Conservation (phyloP, 2,329 filamentous ascomycete genomes). For the Nigrospora osmanthi region DNA sequence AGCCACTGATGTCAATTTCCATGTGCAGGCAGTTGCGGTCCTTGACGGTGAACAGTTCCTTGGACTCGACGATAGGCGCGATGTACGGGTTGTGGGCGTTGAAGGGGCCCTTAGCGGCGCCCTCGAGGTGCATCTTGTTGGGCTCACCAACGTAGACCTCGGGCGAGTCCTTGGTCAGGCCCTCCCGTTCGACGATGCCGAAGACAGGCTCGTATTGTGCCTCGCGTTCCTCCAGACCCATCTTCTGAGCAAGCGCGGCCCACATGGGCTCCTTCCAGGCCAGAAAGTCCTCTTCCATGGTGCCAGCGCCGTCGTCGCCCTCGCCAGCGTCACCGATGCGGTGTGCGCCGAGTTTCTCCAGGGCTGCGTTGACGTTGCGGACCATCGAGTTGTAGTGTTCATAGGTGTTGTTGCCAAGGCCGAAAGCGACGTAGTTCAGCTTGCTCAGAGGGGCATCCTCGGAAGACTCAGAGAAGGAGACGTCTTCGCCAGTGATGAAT, state of each 20-base stretch:
- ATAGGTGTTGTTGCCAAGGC: constrained; percentile 97
- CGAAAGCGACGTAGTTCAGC: constrained; percentile 90
- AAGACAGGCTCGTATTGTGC: constrained; percentile 93
- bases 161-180: constrained; percentile 64
- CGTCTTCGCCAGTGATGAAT: constrained; percentile 78
- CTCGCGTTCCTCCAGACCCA: constrained; percentile 90
- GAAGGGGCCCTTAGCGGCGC: constrained; percentile 76
- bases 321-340: constrained; percentile 85
- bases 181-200: constrained; percentile 67
- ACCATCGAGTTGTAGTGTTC: constrained; percentile 99
- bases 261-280: constrained; percentile 99
- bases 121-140: constrained; percentile 91
- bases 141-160: constrained; percentile 93
- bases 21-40: constrained; percentile 94
- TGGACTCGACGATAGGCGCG: constrained; percentile 85
- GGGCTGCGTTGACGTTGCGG: constrained; percentile 74
- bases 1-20: constrained; percentile 85
- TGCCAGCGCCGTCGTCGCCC: constrained; percentile 94
- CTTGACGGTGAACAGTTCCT: constrained; percentile 81
- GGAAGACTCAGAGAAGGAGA: constrained; percentile 66
- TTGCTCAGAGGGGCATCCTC: constrained; percentile 65
- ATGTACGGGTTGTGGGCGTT: constrained; percentile 97
- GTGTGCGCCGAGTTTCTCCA: constrained; percentile 75
- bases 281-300: constrained; percentile 99
- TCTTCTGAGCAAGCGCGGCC: constrained; percentile 71